These are phyloP conservation scores for Suillus weaverae DNA, from an alignment of 768 basidiomycete species.

Conservation along the genomic window DNA sequence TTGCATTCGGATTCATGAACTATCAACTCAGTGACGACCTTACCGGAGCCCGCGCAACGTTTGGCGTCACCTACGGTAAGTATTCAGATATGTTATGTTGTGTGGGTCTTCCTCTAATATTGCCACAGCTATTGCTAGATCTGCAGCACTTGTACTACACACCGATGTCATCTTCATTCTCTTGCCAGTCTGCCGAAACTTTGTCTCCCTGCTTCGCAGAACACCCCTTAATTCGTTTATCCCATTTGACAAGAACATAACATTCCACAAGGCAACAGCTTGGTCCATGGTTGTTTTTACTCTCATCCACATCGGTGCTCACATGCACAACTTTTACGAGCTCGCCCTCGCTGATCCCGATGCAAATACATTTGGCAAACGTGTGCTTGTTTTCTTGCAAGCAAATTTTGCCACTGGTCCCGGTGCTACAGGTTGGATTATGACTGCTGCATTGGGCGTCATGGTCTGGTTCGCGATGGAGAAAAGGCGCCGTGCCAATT, in stretches of 20 bases:
- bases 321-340: conserved; percentile 82
- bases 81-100: conserved; percentile 6
- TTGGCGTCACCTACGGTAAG: conserved; percentile 80
- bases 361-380: conserved; percentile 53
- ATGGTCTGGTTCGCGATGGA: conserved; percentile 89
- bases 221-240: conserved; percentile 85
- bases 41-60: conserved; percentile 58
- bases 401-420: conserved; percentile 86
- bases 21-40: conserved; percentile 82
- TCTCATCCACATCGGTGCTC: conserved; percentile 75
- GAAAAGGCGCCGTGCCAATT: conserved; percentile 72
- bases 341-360: conserved; percentile 57
- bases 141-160: conserved; percentile 87
- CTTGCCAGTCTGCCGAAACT: conserved; percentile 92
- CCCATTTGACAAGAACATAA: conserved; percentile 92
- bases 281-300: conserved; percentile 87
- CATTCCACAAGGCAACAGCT: conserved; percentile 86
- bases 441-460: conserved; percentile 67
- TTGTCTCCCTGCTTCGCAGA: conserved; percentile 84
- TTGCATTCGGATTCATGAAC: conserved; percentile 72
- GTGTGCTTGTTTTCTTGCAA: conserved; percentile 66
- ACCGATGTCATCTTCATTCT: conserved; percentile 93
- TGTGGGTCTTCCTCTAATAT: not conserved
- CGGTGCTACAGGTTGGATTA: conserved; percentile 84
- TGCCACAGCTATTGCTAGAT: conserved; percentile 73